Evolutionary conservation across 2,329 filamentous ascomycete genomes (phyloP).

Genomic region (Trichoderma sp.): DNA sequence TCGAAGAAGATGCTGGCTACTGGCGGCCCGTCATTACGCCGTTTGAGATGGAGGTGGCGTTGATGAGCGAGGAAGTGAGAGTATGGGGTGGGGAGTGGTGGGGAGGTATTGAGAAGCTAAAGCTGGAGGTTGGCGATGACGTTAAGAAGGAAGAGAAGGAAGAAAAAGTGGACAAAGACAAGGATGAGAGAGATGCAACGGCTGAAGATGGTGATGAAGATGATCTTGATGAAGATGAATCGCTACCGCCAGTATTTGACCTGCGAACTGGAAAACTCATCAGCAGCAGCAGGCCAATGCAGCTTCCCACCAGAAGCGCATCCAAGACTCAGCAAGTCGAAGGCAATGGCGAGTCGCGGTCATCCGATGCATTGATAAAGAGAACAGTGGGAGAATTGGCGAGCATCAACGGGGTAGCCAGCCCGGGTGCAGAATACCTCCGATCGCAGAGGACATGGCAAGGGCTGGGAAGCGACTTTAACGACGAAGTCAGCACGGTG

Average conservation of each 20-base stretch:
- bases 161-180: constrained; percentile 19
- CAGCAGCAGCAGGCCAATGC: constrained; percentile 74
- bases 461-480: constrained; percentile 83
- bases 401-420: constrained; percentile 79
- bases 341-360: constrained; percentile 18
- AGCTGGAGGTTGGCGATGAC: constrained; percentile 35
- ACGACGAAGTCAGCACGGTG: constrained; percentile 56
- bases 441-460: constrained; percentile 83
- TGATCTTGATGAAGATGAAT: constrained; percentile 62
- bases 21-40: constrained; percentile 91
- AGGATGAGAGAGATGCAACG: constrained; percentile 21
- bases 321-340: constrained; percentile 25
- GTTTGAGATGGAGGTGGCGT: constrained; percentile 79
- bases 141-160: constrained; percentile 16
- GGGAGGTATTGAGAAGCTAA: constrained; percentile 74
- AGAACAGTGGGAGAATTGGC: constrained; percentile 64
- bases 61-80: constrained; percentile 70
- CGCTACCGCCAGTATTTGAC: constrained; percentile 86
- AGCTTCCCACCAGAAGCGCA: constrained; percentile 33
- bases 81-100: constrained; percentile 88
- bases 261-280: constrained; percentile 82
- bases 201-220: constrained; percentile 37
- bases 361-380: constrained; percentile 50
- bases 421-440: constrained; percentile 85
- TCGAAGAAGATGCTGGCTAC: constrained; percentile 79